Evolutionary conservation across 768 basidiomycete genomes (phyloP).

Genomic region (Holtermanniella nyarrowii): DNA sequence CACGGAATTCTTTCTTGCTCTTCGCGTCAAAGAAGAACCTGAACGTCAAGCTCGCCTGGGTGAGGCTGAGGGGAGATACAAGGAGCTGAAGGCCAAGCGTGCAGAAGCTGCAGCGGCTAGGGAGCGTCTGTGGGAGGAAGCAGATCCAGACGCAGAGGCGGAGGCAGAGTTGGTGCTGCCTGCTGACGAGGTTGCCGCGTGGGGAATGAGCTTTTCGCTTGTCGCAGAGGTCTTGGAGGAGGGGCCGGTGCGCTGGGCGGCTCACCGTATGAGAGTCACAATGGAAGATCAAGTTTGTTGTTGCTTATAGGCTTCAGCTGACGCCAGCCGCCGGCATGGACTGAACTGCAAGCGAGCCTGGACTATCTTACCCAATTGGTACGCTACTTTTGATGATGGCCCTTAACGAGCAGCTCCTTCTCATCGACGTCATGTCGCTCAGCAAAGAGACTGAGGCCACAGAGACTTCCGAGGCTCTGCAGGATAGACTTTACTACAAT

Average conservation of each 20-base stretch:
- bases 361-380: constrained; percentile 84
- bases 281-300: constrained; percentile 74
- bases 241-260: constrained; percentile 79
- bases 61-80: too few species aligned
- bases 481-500: constrained; percentile 88
- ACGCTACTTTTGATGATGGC: constrained; percentile 5
- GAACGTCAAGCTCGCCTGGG: background rate
- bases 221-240: constrained; percentile 79
- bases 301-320: background rate
- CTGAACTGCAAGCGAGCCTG: constrained; percentile 83
- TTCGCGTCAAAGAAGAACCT: constrained; percentile 40
- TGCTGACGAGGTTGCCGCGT: constrained; percentile 2
- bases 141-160: constrained; percentile 20
- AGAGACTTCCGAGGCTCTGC: constrained; percentile 70
- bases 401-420: constrained; percentile 48
- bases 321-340: constrained; percentile 79
- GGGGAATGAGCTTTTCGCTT: constrained; percentile 30
- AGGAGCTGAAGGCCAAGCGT: background rate
- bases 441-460: constrained; percentile 49
- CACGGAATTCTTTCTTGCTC: constrained; percentile 71
- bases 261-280: constrained; percentile 75
- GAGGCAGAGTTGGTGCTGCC: constrained; percentile 26
- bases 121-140: background rate
- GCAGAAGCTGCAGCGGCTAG: constrained; percentile 4
- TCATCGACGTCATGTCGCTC: constrained; percentile 72